Evolutionary conservation across 495 filamentous ascomycete genomes (phyloP).

Genomic region (Margaritispora aquatica): DNA sequence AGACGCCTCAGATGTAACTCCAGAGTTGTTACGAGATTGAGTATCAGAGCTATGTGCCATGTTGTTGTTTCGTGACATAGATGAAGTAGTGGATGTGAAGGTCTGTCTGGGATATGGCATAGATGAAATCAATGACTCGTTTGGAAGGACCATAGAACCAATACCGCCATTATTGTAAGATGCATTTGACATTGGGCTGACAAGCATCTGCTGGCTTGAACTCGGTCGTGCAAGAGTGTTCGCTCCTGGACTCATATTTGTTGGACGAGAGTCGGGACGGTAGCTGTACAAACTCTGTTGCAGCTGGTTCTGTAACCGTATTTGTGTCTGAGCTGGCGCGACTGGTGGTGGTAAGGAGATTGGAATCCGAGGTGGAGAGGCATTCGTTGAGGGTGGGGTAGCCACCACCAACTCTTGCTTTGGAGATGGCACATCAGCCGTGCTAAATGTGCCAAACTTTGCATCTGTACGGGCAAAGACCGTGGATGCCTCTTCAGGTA

Average conservation of each 20-base stretch:
- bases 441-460: slow-evolving; percentile 46
- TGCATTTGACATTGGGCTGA: neutral
- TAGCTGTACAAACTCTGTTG: slow-evolving; percentile 19
- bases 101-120: slow-evolving; percentile 7
- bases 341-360: neutral
- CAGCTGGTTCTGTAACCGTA: slow-evolving; percentile 7
- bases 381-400: slow-evolving; percentile 13
- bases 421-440: slow-evolving; percentile 49
- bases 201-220: neutral
- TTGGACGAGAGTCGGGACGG: neutral
- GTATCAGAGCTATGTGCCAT: slow-evolving; percentile 1
- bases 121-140: slow-evolving; percentile 7
- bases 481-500: slow-evolving; percentile 74
- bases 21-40: slow-evolving; percentile 31
- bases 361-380: slow-evolving; percentile 9
- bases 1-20: slow-evolving; percentile 14
- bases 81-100: neutral
- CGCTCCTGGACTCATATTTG: neutral
- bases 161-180: neutral
- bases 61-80: neutral
- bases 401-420: slow-evolving; percentile 17
- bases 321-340: neutral
- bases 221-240: neutral
- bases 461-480: slow-evolving; percentile 62
- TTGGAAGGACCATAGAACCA: slow-evolving; percentile 2